phyloP scores from a whole-genome alignment of 1,284 basidiomycete genomes.

The Leccinum subrobustum region DNA sequence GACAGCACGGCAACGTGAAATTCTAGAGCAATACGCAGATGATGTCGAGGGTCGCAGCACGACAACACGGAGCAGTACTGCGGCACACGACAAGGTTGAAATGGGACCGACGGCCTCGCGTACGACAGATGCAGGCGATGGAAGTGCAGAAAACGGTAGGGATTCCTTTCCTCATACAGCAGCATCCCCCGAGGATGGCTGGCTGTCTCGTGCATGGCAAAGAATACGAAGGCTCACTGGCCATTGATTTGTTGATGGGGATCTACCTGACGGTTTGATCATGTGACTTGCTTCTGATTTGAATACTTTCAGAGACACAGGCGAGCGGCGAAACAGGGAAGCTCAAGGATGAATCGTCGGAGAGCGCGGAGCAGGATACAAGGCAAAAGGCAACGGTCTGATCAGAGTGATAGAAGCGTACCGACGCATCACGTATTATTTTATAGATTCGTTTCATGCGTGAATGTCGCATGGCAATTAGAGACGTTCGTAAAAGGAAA shows the following conservation, averaged over 20 bases:
- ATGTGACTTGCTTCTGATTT: conserved; percentile 36
- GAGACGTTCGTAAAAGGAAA: conserved; percentile 11
- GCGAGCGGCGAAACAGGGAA: conserved; percentile 17
- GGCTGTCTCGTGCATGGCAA: conserved; percentile 68
- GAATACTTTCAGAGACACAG: conserved; percentile 25
- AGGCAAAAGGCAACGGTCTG: conserved; percentile 44
- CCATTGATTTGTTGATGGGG: conserved; percentile 55
- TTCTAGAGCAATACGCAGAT: conserved; percentile 90
- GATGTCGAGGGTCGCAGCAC: conserved; percentile 75
- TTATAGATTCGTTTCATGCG: conserved; percentile 18
- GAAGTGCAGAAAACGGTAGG: conserved; percentile 65
- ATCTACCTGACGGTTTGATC: conserved; percentile 34
- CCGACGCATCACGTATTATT: conserved; percentile 19
- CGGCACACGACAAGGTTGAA: conserved; percentile 20
- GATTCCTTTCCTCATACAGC: conserved; percentile 56
- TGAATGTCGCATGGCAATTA: not conserved
- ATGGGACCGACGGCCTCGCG: conserved; percentile 27
- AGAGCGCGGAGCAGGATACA: conserved; percentile 34
- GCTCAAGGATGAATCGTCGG: conserved; percentile 24
- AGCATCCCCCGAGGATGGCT: conserved; percentile 53
- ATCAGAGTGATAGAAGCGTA: conserved; percentile 36
- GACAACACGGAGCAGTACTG: conserved; percentile 20
- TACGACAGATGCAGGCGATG: conserved; percentile 28
- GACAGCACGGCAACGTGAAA: conserved; percentile 80
- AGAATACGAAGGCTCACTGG: conserved; percentile 67